Conservation (phyloP, 1,284 basidiomycete genomes). For the Porodaedalea pini region DNA sequence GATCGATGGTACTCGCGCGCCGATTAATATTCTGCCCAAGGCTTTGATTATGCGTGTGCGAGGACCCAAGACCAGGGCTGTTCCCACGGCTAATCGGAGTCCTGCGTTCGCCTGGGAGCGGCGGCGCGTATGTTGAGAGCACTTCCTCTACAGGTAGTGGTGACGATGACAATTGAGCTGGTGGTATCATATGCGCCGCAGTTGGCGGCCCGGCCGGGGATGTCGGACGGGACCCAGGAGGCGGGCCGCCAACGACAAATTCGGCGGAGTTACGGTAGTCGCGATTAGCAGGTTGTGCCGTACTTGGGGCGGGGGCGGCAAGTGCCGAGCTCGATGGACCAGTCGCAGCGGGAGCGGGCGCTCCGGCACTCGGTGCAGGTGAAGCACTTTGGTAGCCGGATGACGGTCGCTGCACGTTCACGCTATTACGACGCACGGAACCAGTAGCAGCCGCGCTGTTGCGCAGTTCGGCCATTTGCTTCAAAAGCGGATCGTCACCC, state of each 20-base stretch:
- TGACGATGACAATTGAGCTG: constrained; percentile 39
- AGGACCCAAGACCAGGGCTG: constrained; percentile 34
- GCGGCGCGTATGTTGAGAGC: constrained; percentile 75
- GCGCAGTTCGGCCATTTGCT: constrained; percentile 59
- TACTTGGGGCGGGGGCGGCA: constrained; percentile 8
- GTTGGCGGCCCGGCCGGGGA: constrained; percentile 62
- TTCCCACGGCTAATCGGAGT: constrained; percentile 42
- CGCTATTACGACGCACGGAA: constrained; percentile 29
- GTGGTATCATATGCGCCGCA: constrained; percentile 73
- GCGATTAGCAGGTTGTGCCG: constrained; percentile 21
- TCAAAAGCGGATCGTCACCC: constrained; percentile 70
- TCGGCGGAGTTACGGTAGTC: constrained; percentile 68
- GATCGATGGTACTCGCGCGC: constrained; percentile 24
- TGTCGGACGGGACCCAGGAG: constrained; percentile 61
- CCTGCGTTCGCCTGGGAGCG: constrained; percentile 83
- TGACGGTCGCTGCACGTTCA: constrained; percentile 23
- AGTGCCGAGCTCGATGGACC: constrained; percentile 16
- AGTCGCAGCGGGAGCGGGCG: constrained; percentile 7
- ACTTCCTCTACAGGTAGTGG: constrained; percentile 65
- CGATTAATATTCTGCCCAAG: constrained; percentile 42
- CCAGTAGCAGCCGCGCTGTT: constrained; percentile 27
- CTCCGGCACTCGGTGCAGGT: constrained; percentile 26
- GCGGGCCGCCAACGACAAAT: constrained; percentile 71
- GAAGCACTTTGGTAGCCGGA: constrained; percentile 25
- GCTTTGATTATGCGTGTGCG: constrained; percentile 28